Base-by-base conservation (phyloP, 495 filamentous ascomycete genomes). In the Thozetella sp. region DNA sequence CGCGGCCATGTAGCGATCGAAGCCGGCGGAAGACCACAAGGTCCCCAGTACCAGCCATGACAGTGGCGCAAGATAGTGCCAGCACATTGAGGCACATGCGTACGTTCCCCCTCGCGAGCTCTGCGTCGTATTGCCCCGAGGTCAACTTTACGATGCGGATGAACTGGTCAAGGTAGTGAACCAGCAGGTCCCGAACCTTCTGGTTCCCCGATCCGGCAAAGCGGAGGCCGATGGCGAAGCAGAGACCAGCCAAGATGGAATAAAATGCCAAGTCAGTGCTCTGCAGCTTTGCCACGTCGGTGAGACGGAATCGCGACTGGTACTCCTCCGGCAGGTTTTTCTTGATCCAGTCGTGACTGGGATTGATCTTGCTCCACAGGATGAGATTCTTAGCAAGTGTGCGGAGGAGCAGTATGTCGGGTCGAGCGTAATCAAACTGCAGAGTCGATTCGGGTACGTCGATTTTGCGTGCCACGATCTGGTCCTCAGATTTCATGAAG, bases 11-110 rank as follows among this genome's bases (percentile, higher is more conserved):
- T 34, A 97, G 84, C 25, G 87, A 86, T 3, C 95, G 88, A 23
- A 99, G 81, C 15, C 93, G 85, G n/a, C 96, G 87, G 69, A 98
- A 91, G n/a, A 97, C 85, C 15, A 80, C 72, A 19, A 99, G 75
- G 68, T 99, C 96, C 26, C 95, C 96, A 1, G 91, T 97, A 13
- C 95, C 95, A 17, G 95, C 93, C 93, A 97, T 97, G 34, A 97
- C 91, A 3, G 87, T 91, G 1, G 93, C 87, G n/a, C 84, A 83
- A 37, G 92, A 86, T 2, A 99, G 80, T 0, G 90, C 90, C 15
- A 97, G 70, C 20, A 93, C 76, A 66, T 97, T 93, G 67, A 96
- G 91, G 70, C 93, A 97, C 74, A 96, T 95, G 43, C 90, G 85
- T 19, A 91, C 88, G 4, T 93, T 94, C 54, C 89, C 89, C 15